These are phyloP conservation scores for Nitzschia sp. DNA, from an alignment of 108 stramenopile species.

Conservation along the genomic window DNA sequence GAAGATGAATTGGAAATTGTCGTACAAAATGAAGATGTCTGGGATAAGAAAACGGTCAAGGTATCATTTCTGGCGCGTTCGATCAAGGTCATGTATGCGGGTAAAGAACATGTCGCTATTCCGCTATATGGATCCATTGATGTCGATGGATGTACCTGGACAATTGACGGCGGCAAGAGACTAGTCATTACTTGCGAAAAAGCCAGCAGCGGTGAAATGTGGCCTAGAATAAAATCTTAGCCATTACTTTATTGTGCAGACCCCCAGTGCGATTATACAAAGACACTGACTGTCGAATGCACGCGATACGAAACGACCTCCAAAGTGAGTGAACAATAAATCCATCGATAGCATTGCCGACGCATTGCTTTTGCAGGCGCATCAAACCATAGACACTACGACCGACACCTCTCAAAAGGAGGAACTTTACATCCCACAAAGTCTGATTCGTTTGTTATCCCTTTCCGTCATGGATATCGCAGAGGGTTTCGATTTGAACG, in stretches of 20 bases:
- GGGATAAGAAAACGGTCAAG: slow-evolving; percentile 44
- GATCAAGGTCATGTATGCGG: slow-evolving; percentile 41
- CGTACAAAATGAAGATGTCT: slow-evolving; percentile 2
- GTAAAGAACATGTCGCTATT: slow-evolving; percentile 35
- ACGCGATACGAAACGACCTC: neutral
- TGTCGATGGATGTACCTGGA: slow-evolving; percentile 84
- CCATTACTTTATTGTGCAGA: neutral
- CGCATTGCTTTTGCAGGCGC: too few species aligned
- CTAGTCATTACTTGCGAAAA: slow-evolving; percentile 52
- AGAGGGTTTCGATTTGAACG: neutral
- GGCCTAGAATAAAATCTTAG: slow-evolving; percentile 22
- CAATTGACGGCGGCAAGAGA: slow-evolving; percentile 50
- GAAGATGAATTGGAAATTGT: slow-evolving; percentile 74
- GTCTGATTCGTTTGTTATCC: neutral
- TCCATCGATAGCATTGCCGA: neutral
- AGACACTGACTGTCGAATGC: too few species aligned
- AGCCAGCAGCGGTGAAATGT: slow-evolving; percentile 14
- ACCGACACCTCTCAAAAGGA: too few species aligned
- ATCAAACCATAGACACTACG: too few species aligned
- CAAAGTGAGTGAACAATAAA: neutral
- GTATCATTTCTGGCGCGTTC: slow-evolving; percentile 52
- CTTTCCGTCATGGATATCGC: neutral
- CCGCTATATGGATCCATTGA: slow-evolving; percentile 58
- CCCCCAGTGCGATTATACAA: neutral
- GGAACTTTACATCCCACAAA: too few species aligned